Base-by-base conservation (phyloP, 495 filamentous ascomycete genomes). In the Evernia prunastri region DNA sequence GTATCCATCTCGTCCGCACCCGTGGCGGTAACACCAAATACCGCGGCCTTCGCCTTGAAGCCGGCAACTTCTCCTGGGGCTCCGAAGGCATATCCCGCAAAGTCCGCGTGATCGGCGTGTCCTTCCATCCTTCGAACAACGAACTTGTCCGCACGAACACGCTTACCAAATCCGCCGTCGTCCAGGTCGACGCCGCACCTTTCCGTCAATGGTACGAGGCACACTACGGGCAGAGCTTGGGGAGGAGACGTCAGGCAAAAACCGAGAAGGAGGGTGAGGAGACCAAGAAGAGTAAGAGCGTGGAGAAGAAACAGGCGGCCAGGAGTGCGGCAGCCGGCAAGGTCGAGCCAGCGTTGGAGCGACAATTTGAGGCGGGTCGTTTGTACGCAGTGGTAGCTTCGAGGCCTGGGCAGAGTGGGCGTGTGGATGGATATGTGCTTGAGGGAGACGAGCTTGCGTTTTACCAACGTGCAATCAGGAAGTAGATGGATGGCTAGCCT, bases 181-280 rank as follows among this genome's bases (percentile, higher is more conserved):
- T 98, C 77, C 95, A 97, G 83, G 83, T 98, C 81, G 94, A 98
- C 79, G 95, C 95, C 68, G 90, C 92, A 59, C 94, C 94, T 68
- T 98, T 98, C 89, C 83, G 94, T 75, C 95, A 97, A 84, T 98
- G 94, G 94, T 98, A 96, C 78, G 94, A 98, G 86, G 90, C 94
- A 66, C 95, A 98, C 87, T 98, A 98, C 82, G 94, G 94, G 74
- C 84, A 89, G 78, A 69, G 80, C 69, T 78, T 98, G 64, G 94
- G 94, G 72, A 88, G 94, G 71, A 86, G 90, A 76, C 89, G 92
- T 81, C 93, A 96, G 83, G 81, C 86, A 75, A 91, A 91, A 82
- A 77, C 82, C 67, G 75, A 76, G 63, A 79, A 81, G 69, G 74
- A 76, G 66, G 75, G 82, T 70, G 87, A 89, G 76, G 88, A 87